These are phyloP conservation scores for Verticillium isaacii DNA, from an alignment of 2,329 filamentous ascomycete species.

Conservation along the genomic window DNA sequence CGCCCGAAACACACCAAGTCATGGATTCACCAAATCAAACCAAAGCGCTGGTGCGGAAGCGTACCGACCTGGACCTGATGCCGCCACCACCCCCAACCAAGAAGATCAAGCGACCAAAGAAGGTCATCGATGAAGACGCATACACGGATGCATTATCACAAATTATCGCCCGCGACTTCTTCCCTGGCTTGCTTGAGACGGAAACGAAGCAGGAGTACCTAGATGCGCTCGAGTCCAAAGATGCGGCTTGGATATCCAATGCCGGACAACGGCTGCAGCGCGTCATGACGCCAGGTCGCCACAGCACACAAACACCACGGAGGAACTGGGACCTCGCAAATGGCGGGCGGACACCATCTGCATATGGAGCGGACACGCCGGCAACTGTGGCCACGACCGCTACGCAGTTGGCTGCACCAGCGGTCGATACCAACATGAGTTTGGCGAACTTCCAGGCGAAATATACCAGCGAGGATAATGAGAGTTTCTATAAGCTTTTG, in stretches of 20 bases:
- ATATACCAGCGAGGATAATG: constrained; percentile 97
- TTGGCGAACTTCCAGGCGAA: constrained; percentile 83
- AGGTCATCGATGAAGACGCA: constrained; percentile 86
- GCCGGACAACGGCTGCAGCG: constrained; percentile 68
- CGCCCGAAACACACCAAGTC: constrained; percentile 3
- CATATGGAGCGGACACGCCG: constrained; percentile 71
- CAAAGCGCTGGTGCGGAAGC: constrained; percentile 62
- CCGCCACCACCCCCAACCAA: constrained; percentile 80
- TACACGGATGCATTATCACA: constrained; percentile 88
- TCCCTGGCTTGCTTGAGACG: constrained; percentile 81
- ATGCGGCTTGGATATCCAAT: constrained; percentile 80
- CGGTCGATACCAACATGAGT: constrained; percentile 72
- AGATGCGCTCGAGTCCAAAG: constrained; percentile 80
- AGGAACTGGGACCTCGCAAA: constrained; percentile 21
- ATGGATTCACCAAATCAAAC: constrained; percentile 39
- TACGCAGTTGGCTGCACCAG: constrained; percentile 32
- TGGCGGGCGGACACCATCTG: constrained; percentile 54
- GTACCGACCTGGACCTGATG: constrained; percentile 70
- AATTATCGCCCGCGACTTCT: constrained; percentile 96
- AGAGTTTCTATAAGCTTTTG: constrained; percentile 88
- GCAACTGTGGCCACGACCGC: constrained; percentile 42
- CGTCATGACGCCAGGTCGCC: constrained; percentile 74
- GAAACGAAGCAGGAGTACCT: constrained; percentile 90
- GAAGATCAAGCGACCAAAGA: constrained; percentile 84
- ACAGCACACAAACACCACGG: constrained; percentile 10